phyloP scores from a whole-genome alignment of 1,284 basidiomycete species.

The Omphalotus olearius region DNA sequence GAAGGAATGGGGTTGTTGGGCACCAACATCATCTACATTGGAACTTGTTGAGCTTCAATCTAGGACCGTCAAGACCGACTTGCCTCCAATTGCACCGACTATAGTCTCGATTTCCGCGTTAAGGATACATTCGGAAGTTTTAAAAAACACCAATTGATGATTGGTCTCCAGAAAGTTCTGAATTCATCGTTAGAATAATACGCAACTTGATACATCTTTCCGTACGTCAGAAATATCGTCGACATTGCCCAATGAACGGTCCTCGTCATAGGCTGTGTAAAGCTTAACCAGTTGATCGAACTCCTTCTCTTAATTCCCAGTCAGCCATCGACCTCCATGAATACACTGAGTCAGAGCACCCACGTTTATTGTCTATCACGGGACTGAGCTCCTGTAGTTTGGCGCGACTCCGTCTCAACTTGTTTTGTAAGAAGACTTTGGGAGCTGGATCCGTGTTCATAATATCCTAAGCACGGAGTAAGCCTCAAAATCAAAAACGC shows the following conservation, averaged over 20 bases:
- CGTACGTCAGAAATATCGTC: constrained; percentile 66
- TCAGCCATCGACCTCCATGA: constrained; percentile 12
- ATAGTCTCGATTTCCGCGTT: constrained; percentile 61
- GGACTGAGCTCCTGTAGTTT: constrained; percentile 59
- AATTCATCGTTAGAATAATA: constrained; percentile 4
- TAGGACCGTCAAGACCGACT: constrained; percentile 18
- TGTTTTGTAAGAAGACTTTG: constrained; percentile 76
- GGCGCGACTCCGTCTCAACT: constrained; percentile 51
- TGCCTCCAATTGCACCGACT: constrained; percentile 60
- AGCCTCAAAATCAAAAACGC: too few species aligned
- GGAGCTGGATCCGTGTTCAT: constrained; percentile 63
- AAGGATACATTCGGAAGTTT: constrained; percentile 50
- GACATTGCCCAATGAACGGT: constrained; percentile 52
- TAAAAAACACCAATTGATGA: constrained; percentile 56
- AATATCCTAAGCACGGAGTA: constrained; percentile 39
- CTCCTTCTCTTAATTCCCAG: constrained; percentile 45
- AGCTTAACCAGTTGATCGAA: constrained; percentile 47
- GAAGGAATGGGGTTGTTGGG: constrained; percentile 69
- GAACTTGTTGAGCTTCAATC: constrained; percentile 7
- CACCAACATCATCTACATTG: constrained; percentile 63
- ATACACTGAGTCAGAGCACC: constrained; percentile 18
- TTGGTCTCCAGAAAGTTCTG: constrained; percentile 64
- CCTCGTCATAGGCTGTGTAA: constrained; percentile 46
- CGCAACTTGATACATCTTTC: constrained; percentile 8
- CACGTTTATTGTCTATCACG: constrained; percentile 59